Conservation (phyloP, 176 grass and related monocot species). For the Urochloa ruziziensis region DNA sequence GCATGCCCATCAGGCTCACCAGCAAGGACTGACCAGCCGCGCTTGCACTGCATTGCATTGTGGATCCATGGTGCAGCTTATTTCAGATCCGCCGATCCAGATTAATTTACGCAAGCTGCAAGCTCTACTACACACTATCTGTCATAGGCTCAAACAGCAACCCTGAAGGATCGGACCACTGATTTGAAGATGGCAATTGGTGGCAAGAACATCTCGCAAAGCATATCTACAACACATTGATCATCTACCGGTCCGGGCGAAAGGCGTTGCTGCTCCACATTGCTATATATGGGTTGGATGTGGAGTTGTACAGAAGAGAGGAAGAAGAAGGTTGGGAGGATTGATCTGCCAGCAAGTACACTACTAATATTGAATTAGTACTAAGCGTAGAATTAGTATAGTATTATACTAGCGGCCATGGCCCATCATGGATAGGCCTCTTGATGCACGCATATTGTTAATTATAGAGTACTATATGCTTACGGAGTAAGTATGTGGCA, state of each 20-base stretch:
- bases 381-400: not conserved
- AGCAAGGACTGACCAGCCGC: conserved; percentile 15
- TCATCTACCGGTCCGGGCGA: not conserved
- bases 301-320: conserved; percentile 7
- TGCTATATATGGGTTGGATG: not conserved
- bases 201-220: not conserved
- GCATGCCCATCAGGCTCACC: conserved; percentile 77
- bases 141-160: not conserved
- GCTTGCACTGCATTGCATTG: too few species aligned
- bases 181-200: not conserved
- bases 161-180: not conserved
- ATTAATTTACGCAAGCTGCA: not conserved
- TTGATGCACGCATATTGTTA: not conserved
- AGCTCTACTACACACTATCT: not conserved
- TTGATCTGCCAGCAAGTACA: not conserved
- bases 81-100: not conserved
- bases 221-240: not conserved
- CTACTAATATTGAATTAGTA: not conserved
- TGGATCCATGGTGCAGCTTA: not conserved
- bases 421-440: not conserved
- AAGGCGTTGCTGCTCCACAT: not conserved
- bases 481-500: not conserved
- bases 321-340: not conserved
- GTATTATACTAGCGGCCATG: not conserved
- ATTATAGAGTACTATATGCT: not conserved